A percentile compares a stretch with the other conserved stretches of the same genome.
phyloP scores from a whole-genome alignment of 2,329 filamentous ascomycete species.

The Ophiostoma sp. region DNA sequence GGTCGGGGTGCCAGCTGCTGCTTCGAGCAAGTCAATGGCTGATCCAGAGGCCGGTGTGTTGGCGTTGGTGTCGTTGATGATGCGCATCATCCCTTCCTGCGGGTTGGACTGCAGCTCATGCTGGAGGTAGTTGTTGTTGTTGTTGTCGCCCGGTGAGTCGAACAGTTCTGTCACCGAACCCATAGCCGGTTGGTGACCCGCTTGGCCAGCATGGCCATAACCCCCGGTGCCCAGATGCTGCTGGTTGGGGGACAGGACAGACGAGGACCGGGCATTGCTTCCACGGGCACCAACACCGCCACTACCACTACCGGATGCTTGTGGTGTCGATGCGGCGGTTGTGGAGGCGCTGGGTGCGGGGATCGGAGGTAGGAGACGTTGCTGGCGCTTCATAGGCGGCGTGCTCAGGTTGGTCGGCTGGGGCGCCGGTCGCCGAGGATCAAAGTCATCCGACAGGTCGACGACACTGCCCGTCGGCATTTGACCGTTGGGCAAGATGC shows the following conservation, averaged over 20 bases:
- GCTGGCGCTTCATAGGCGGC: slow-evolving; percentile 50
- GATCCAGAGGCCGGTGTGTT: slow-evolving; percentile 43
- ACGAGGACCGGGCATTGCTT: slow-evolving; percentile 18
- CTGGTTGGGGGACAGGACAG: slow-evolving; percentile 12
- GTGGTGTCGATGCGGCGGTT: neutral
- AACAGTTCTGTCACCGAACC: slow-evolving; percentile 62
- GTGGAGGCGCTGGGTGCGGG: slow-evolving; percentile 37
- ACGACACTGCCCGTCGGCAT: slow-evolving; percentile 51
- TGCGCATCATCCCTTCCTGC: slow-evolving; percentile 63
- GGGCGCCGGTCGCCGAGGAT: slow-evolving; percentile 49
- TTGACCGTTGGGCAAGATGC: slow-evolving; percentile 63
- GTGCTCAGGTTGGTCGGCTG: slow-evolving; percentile 38
- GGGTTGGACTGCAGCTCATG: slow-evolving; percentile 59
- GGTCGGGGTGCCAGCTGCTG: slow-evolving; percentile 57
- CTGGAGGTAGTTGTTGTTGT: slow-evolving; percentile 52
- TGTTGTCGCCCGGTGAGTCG: slow-evolving; percentile 52
- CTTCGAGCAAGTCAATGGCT: slow-evolving; percentile 55
- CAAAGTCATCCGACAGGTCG: slow-evolving; percentile 61
- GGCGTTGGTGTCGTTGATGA: slow-evolving; percentile 65
- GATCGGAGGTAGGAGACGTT: slow-evolving; percentile 57
- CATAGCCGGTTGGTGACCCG: slow-evolving; percentile 36
- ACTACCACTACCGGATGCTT: neutral
- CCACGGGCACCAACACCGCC: neutral
- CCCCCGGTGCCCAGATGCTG: slow-evolving; percentile 32
- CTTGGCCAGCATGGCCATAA: slow-evolving; percentile 6